Base-by-base conservation (phyloP, 148 eudicot genomes). In the Oxyria digyna region DNA sequence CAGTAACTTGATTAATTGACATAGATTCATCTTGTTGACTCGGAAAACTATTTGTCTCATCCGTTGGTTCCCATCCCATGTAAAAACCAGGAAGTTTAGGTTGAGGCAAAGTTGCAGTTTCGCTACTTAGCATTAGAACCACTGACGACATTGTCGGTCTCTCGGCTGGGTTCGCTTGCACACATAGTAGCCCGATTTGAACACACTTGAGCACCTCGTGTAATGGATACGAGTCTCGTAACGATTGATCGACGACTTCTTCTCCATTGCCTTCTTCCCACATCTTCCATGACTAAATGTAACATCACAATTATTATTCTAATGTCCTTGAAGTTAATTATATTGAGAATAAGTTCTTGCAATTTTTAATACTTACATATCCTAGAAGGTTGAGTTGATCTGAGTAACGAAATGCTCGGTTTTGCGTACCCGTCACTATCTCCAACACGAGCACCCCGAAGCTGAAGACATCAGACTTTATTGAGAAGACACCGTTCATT, bases 391-490 rank as follows among this genome's bases (percentile, higher is more conserved):
- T 54, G 14, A 54, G 62, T 26, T 54, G 26, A 17, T 54, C 14
- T 26, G 29, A 20, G 29, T 1, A 17, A 26, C 29, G 29, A 26
- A 54, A 54, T 0, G 11, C 26, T 54, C 62, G 4, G 62, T 54
- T 54, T 8, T 26, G 24, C 29, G n/a, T 54, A 7, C 62, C 62
- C 9, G 62, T 26, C 24, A 54, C 29, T 18, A 54, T 54, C 29
- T 54, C 62, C 7, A 54, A 8, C 24, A 54, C 26, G 7, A 54
- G 62, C 62, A 54, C 62, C 8, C 62, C 62, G 8, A 54, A 54
- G 62, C 62, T 54, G 29, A 54, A 54, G 26, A 54, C 62, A 20
- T 54, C 62, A 8, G 62, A 54, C 14, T 54, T 54, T 26, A 54
- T 26, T 18, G 62, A 54, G 1, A 54, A 54, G 20, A 1, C 29